A percentile compares a stretch with the other conserved stretches of the same genome.
Conservation (phyloP, 805 yeast species). For the Schwanniomyces sp. region DNA sequence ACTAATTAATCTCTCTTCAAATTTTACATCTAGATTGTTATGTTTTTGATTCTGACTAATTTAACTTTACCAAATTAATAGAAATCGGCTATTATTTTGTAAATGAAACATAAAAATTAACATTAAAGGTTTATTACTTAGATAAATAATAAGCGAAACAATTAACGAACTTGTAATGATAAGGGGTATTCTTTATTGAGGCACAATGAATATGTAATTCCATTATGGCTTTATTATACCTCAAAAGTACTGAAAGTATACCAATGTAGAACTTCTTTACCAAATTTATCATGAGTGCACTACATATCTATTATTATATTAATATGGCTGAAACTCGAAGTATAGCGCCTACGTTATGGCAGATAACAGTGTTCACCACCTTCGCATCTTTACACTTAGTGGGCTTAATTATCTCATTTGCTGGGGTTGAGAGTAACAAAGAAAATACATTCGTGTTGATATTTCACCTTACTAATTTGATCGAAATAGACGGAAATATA, state of each 20-base stretch:
- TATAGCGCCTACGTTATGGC: neutral
- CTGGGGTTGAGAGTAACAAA: neutral
- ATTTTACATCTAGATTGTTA: neutral
- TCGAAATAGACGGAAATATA: neutral
- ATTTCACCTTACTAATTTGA: neutral
- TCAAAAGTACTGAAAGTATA: neutral
- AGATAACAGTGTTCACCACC: neutral
- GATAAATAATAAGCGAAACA: neutral
- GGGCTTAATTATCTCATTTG: neutral
- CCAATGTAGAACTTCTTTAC: neutral
- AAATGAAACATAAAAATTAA: neutral
- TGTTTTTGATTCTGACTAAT: neutral
- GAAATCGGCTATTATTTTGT: neutral
- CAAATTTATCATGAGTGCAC: neutral
- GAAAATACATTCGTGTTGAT: neutral
- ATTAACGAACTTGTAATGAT: neutral
- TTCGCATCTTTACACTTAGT: neutral
- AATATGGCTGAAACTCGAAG: neutral
- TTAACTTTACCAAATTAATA: neutral
- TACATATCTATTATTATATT: no score
- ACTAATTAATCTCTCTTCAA: neutral
- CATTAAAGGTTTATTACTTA: neutral
- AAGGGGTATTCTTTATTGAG: neutral
- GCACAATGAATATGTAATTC: neutral
- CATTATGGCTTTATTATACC: neutral